A percentile compares a stretch with the other conserved stretches of the same genome.
phyloP scores from a whole-genome alignment of 2,329 filamentous ascomycete species.

The Lasiodiplodia gonubiensis region DNA sequence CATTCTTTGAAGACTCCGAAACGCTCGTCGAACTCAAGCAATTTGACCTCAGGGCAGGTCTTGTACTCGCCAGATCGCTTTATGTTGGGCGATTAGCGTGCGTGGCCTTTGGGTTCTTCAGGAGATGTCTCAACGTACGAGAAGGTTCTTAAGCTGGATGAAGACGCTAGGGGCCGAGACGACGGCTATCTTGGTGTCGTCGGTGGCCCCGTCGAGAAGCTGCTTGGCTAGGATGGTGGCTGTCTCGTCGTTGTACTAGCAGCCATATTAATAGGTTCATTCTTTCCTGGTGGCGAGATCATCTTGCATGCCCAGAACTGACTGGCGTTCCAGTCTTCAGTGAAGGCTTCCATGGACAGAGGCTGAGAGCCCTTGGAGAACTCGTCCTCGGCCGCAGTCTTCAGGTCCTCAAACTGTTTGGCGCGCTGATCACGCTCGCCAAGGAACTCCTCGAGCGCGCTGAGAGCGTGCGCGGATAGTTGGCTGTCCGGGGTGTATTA shows the following conservation, averaged over 20 bases:
- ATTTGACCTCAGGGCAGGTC: slow-evolving; percentile 61
- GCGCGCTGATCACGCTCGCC: slow-evolving; percentile 70
- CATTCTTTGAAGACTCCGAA: slow-evolving; percentile 78
- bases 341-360: slow-evolving; percentile 71
- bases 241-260: slow-evolving; percentile 73
- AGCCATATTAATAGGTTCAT: slow-evolving; percentile 10
- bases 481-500: slow-evolving; percentile 50
- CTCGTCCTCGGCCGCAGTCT: slow-evolving; percentile 64
- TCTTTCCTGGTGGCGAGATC: not conserved
- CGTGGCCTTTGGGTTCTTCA: not conserved
- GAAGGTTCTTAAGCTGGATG: slow-evolving; percentile 73
- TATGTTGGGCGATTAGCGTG: not conserved
- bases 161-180: slow-evolving; percentile 80
- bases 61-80: slow-evolving; percentile 31
- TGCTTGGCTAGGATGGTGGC: slow-evolving; percentile 68
- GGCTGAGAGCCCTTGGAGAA: slow-evolving; percentile 43
- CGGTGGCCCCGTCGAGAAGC: slow-evolving; percentile 66
- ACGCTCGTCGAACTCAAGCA: slow-evolving; percentile 76
- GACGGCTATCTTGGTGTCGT: slow-evolving; percentile 67
- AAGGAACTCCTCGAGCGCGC: slow-evolving; percentile 76
- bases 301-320: slow-evolving; percentile 74
- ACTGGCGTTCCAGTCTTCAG: slow-evolving; percentile 81
- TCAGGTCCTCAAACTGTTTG: slow-evolving; percentile 72
- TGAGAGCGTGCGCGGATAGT: slow-evolving; percentile 70
- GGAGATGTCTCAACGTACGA: slow-evolving; percentile 53